Conservation (phyloP, 164 flowering plant genomes). For the Aristolochia contorta region DNA sequence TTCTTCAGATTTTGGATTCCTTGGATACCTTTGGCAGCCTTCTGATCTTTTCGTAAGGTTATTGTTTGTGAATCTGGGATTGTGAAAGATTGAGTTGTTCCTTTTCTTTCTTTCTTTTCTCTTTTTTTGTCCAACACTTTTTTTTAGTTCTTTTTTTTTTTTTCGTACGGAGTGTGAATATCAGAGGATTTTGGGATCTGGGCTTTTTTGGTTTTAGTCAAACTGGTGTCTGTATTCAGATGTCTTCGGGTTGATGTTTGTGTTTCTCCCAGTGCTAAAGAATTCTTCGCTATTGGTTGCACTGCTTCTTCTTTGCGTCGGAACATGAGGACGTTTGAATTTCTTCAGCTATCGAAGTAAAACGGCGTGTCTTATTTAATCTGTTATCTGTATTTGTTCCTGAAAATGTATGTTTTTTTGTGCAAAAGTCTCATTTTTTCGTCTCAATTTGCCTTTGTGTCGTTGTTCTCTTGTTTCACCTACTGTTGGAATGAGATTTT, state of each 20-base stretch:
- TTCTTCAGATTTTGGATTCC: constrained; percentile 2
- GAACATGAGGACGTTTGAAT: constrained; percentile 1
- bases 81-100: neutral
- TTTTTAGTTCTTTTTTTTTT: neutral
- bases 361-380: constrained; percentile 3
- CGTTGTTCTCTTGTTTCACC: neutral
- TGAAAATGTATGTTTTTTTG: neutral
- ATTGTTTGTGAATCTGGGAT: constrained; percentile 3
- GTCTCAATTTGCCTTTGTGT: neutral
- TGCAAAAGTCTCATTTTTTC: neutral
- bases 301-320: neutral
- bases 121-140: neutral
- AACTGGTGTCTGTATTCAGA: neutral
- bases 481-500: too few relatives aligned
- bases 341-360: neutral
- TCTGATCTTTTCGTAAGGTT: constrained; percentile 1
- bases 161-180: constrained; percentile 6
- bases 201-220: constrained; percentile 1
- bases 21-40: neutral
- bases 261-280: neutral
- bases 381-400: too few relatives aligned
- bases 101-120: neutral
- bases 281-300: neutral
- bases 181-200: constrained; percentile 17
- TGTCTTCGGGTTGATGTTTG: neutral